These are phyloP conservation scores for Bondarzewia mesenterica DNA, from an alignment of 1,284 basidiomycete species.

Conservation along the genomic window DNA sequence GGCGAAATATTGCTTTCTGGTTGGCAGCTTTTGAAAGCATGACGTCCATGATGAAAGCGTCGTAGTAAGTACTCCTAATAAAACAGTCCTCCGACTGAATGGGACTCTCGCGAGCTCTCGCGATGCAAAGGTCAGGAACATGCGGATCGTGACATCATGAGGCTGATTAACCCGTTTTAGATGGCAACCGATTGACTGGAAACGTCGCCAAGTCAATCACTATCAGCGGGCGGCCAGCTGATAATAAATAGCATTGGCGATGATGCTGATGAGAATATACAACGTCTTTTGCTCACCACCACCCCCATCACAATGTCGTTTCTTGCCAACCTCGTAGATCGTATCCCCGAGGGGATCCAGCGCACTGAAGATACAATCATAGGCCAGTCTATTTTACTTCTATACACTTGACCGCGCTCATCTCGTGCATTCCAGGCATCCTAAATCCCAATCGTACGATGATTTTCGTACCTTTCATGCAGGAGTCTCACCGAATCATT, in stretches of 20 bases:
- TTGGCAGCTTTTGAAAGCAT: too few species aligned
- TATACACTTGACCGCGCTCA: slow-evolving; percentile 4
- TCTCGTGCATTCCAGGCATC: slow-evolving; percentile 30
- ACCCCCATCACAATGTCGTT: background rate
- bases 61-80: too few species aligned
- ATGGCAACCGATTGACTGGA: background rate
- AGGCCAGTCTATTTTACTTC: slow-evolving; percentile 15
- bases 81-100: too few species aligned
- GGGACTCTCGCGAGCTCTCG: too few species aligned
- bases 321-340: slow-evolving; percentile 18
- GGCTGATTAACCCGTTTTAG: background rate
- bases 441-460: slow-evolving; percentile 52
- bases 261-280: too few species aligned
- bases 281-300: background rate
- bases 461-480: background rate
- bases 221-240: background rate
- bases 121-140: too few species aligned
- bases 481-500: background rate
- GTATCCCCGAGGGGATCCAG: slow-evolving; percentile 20
- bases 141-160: background rate
- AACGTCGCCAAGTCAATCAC: background rate
- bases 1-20: too few species aligned
- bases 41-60: too few species aligned
- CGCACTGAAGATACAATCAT: slow-evolving; percentile 23
- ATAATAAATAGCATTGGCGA: background rate